phyloP scores from a whole-genome alignment of 106 monocot species.

The Platanthera guangdongensis region DNA sequence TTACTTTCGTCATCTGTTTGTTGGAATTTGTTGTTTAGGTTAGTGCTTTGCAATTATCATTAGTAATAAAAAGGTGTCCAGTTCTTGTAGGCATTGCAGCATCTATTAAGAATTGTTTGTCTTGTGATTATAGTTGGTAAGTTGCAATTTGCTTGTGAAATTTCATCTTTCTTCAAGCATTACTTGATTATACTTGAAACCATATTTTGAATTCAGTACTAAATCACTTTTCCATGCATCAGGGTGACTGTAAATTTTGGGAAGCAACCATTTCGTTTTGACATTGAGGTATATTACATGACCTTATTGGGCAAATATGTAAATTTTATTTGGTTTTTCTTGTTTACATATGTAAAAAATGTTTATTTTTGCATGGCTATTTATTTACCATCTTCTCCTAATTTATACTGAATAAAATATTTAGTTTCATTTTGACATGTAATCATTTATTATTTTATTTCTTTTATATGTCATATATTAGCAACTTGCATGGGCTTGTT shows the following conservation, averaged over 20 bases:
- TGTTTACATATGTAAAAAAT: not conserved
- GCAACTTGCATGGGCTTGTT: not conserved
- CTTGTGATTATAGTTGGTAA: not conserved
- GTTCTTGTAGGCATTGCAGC: not conserved
- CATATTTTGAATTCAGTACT: not conserved
- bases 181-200: not conserved
- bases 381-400: not conserved
- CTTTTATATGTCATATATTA: not conserved
- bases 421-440: not conserved
- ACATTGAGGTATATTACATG: slow-evolving; percentile 55
- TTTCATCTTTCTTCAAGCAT: not conserved
- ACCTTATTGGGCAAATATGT: not conserved
- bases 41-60: not conserved
- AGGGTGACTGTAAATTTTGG: slow-evolving; percentile 94
- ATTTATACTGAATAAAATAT: not conserved
- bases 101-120: not conserved
- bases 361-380: not conserved
- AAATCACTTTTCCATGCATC: slow-evolving; percentile 9
- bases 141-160: slow-evolving; percentile 3
- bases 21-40: not conserved
- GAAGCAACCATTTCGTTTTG: slow-evolving; percentile 72
- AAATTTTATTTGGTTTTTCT: not conserved
- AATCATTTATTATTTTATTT: not conserved
- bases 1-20: not conserved
- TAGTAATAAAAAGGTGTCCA: not conserved